Base-by-base conservation (phyloP, 805 yeast genomes). In the Starmerella scarabaei region DNA sequence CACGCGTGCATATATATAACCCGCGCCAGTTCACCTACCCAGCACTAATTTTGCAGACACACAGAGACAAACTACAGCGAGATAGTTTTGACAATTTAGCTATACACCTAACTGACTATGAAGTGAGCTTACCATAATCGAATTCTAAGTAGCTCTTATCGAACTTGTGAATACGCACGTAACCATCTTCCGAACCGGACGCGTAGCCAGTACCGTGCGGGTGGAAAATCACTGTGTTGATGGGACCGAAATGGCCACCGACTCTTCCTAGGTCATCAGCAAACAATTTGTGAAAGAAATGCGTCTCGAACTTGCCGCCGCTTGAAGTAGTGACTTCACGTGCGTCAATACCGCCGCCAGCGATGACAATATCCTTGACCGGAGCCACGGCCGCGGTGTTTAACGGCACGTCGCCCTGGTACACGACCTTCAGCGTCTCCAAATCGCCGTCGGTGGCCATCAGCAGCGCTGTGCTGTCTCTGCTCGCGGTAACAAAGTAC, bases 331-430 rank as follows among this genome's bases (percentile, higher is more conserved):
- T 91, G 58, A 91, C 99, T 61, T 86, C 93, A 63, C 85, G 77
- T 30, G 98, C 97, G 55, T 85, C 97, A 69, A 91, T 97, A 76
- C 99, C 99, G 67, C 99, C 99, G 39, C 97, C 98, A 47, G 91
- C 69, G 36, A 91, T 78, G 47, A 91, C 80, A 58, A 78, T 88
- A 58, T 91, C 88, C 66, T 91, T 91, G 42, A 77, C 68, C 20
- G 97, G 93, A 14, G 98, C 86, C 52, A 91, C 80, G 50, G 93
- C 79, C 16, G 97, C 97, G 28, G 94, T 74, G 68, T 91, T 91
- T 71, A 91, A 71, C 43, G 97, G 96, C 38, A 93, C 85, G 59
- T 85, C 96, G 5, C 94, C 77, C 52, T 70, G 73, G 62, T 69
- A 91, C 17, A 73, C 75, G 64, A 86, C 85, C 61, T 81, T 62